A percentile compares a stretch with the other conserved stretches of the same genome.
phyloP scores from a whole-genome alignment of 768 basidiomycete species.

The Tubosaeta sp. region DNA sequence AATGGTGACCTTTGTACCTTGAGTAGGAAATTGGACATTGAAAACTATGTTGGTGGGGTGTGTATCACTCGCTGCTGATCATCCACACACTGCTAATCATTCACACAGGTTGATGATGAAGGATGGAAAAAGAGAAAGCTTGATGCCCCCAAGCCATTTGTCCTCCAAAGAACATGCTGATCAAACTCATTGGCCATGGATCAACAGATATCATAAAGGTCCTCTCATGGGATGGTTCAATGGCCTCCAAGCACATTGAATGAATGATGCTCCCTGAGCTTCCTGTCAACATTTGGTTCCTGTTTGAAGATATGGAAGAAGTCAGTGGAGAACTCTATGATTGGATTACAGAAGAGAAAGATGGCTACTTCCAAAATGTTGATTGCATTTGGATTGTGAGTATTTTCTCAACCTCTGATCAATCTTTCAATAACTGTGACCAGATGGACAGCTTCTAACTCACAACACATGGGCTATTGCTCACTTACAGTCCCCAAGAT shows the following conservation, averaged over 20 bases:
- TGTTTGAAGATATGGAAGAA: slow-evolving; percentile 96
- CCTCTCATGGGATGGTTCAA: slow-evolving; percentile 88
- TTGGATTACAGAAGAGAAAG: slow-evolving; percentile 65
- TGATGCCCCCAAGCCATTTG: background rate
- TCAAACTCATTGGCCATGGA: slow-evolving; percentile 73
- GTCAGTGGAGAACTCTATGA: slow-evolving; percentile 76
- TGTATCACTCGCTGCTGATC: too few relatives aligned
- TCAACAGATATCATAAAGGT: slow-evolving; percentile 89
- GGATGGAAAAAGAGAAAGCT: background rate
- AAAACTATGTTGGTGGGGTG: too few relatives aligned
- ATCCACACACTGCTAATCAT: too few relatives aligned
- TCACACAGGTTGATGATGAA: background rate
- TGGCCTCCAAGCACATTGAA: slow-evolving; percentile 82
- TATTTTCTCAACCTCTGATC: slow-evolving; percentile 2
- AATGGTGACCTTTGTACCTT: too few relatives aligned
- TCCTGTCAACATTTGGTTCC: slow-evolving; percentile 83
- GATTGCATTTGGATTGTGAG: slow-evolving; percentile 85
- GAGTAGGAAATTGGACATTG: too few relatives aligned
- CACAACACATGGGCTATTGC: slow-evolving; percentile 63
- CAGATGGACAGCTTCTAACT: slow-evolving; percentile 92
- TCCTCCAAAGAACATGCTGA: background rate
- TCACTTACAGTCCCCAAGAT: slow-evolving; percentile 84
- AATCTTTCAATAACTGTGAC: background rate
- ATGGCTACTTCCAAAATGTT: slow-evolving; percentile 73
- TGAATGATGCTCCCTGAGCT: slow-evolving; percentile 41